Percentiles rank a stretch among this genome's conserved stretches.
phyloP scores from a whole-genome alignment of 306 rosid species.

The Leucaena leucocephala region DNA sequence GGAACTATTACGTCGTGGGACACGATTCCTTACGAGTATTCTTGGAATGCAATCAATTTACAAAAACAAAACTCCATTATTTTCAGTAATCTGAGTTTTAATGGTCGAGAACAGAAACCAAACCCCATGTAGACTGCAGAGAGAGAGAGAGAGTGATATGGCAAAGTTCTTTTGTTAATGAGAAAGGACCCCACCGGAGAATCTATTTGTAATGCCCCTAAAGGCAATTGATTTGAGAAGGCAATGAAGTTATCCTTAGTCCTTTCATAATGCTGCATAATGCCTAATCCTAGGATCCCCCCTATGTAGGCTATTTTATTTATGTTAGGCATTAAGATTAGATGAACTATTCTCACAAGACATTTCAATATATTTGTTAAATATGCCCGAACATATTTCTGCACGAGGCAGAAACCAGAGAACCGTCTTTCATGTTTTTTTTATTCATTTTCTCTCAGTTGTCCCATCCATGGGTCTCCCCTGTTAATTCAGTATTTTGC shows the following conservation, averaged over 20 bases:
- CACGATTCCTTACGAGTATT: conserved; percentile 25
- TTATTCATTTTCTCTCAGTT: background rate
- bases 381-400: conserved; percentile 29
- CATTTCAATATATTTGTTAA: conserved; percentile 34
- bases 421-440: conserved; percentile 17
- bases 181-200: conserved; percentile 18
- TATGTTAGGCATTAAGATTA: conserved; percentile 29
- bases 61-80: conserved; percentile 26
- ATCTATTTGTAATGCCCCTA: conserved; percentile 33
- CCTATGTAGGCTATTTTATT: conserved; percentile 37
- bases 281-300: conserved; percentile 59
- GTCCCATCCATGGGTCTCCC: conserved; percentile 41
- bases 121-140: background rate
- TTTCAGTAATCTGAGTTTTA: conserved; percentile 2
- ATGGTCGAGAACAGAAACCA: background rate
- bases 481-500: conserved; percentile 28
- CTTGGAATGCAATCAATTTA: conserved; percentile 26
- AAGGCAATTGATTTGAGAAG: conserved; percentile 31
- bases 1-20: conserved; percentile 38
- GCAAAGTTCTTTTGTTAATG: conserved; percentile 37
- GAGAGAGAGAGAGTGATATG: background rate
- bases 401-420: conserved; percentile 36
- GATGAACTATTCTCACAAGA: conserved; percentile 30
- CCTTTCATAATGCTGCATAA: conserved; percentile 31
- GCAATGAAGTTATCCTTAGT: conserved; percentile 37